Evolutionary conservation across 371 early-diverging fungal species (phyloP).

Genomic region (Apophysomyces trapeziformis): DNA sequence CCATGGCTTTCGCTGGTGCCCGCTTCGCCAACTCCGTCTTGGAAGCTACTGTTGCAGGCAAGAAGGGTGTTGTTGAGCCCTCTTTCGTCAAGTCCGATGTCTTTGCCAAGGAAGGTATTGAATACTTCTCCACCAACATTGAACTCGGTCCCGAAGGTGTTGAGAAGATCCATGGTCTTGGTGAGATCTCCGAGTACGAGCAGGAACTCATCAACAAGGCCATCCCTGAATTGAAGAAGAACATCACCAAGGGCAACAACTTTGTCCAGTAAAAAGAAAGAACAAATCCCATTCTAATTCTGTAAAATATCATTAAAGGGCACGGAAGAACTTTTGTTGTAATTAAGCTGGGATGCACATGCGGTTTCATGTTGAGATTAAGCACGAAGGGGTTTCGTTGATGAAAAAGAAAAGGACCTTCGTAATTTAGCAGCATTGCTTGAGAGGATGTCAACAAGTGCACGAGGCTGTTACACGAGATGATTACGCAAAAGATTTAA

Average conservation of each 20-base stretch:
- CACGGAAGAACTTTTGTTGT: constrained; percentile 11
- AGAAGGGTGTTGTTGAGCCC: constrained; percentile 92
- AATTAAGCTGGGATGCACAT: neutral
- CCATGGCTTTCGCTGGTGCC: constrained; percentile 98
- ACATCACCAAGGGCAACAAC: constrained; percentile 85
- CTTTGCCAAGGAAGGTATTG: constrained; percentile 67
- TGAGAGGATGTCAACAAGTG: too few relatives aligned
- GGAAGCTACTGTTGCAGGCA: constrained; percentile 84
- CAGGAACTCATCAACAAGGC: constrained; percentile 87
- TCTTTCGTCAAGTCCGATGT: constrained; percentile 90
- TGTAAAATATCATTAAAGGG: constrained; percentile 11
- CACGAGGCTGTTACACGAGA: too few relatives aligned
- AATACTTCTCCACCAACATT: constrained; percentile 96
- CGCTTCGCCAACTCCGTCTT: constrained; percentile 94
- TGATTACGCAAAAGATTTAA: too few relatives aligned
- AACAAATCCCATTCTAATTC: neutral
- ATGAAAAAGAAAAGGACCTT: too few relatives aligned
- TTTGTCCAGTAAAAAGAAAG: constrained; percentile 55
- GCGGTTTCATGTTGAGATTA: too few relatives aligned
- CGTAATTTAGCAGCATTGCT: too few relatives aligned
- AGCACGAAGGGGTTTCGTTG: too few relatives aligned
- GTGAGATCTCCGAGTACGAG: constrained; percentile 88
- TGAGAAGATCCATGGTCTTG: constrained; percentile 90
- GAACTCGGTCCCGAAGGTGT: constrained; percentile 95
- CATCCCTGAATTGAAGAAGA: constrained; percentile 92